A percentile compares a stretch with the other conserved stretches of the same genome.
Evolutionary conservation across 2,329 filamentous ascomycete species (phyloP).

Genomic region (Magnaporthiopsis rhizophila): DNA sequence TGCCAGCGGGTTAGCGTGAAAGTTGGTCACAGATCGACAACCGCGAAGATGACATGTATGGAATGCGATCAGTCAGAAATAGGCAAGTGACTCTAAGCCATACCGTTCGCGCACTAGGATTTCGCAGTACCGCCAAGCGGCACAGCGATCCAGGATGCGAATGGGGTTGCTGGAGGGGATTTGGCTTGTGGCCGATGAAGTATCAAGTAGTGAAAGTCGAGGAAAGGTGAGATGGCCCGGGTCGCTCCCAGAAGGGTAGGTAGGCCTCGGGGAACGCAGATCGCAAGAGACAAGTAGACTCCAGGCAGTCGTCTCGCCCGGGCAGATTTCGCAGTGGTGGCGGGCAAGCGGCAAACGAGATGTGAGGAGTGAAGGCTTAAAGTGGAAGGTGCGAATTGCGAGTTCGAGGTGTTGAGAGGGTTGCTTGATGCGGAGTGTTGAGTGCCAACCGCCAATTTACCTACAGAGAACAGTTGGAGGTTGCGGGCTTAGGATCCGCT

Average conservation of each 20-base stretch:
- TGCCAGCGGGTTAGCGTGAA: background rate
- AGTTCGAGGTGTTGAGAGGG: too few relatives aligned
- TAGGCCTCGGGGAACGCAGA: background rate
- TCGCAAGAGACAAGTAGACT: too few relatives aligned
- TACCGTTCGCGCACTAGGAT: background rate
- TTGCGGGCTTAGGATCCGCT: background rate
- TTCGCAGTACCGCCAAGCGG: too few relatives aligned
- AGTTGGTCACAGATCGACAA: background rate
- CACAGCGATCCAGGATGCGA: background rate
- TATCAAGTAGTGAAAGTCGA: background rate
- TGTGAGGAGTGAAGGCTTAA: too few relatives aligned
- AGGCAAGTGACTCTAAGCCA: too few relatives aligned
- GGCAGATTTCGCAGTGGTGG: too few relatives aligned
- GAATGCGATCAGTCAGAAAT: background rate
- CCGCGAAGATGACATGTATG: background rate
- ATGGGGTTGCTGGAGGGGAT: background rate
- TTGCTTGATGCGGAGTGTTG: too few relatives aligned
- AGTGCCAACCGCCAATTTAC: background rate
- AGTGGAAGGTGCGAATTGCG: too few relatives aligned
- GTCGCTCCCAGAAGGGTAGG: background rate
- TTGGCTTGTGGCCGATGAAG: background rate
- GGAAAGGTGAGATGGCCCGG: background rate
- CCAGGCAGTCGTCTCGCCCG: too few relatives aligned
- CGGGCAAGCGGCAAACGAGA: too few relatives aligned
- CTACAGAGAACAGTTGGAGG: background rate